Evolutionary conservation across 2,329 filamentous ascomycete genomes (phyloP), one percentile per base, ranked within the genome.

Genomic region (Diaporthe helianthi): DNA sequence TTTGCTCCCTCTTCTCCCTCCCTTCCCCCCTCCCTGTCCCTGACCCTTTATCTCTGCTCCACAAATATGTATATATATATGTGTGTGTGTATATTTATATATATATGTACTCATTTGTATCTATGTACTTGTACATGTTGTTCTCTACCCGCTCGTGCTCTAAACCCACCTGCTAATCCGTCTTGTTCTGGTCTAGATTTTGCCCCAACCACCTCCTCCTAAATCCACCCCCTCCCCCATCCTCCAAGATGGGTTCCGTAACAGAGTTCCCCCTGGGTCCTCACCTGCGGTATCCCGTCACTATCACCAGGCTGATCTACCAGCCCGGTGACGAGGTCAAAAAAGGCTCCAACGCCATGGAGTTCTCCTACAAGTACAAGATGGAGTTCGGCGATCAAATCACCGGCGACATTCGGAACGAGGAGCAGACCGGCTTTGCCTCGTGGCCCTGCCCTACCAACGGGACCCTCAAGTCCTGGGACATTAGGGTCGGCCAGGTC

Each of bases 271-370:
- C 80, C 67, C 77, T 90, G 69, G 88, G 88, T 76, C 80, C 84
- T 75, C 85, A 88, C 80, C 88, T 98, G 74, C 92, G 92, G 80
- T 99, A 98, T 81, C 96, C 96, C 76, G 94, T 98, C 81, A 97
- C 92, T 74, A 91, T 99, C 80, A 94, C 90, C 75, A 92, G 93
- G 80, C 86, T 98, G 71, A 87, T 95, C 74, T 94, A 93, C 80
- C 83, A 85, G 73, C 87, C 88, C 24, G 92, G 92, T 79, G 93
- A 97, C 75, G 78, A 86, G 72, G 87, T 99, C 76, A 86, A 89
- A 76, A 92, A 92, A 79, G 84, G 93, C 76, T 92, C 94, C 76
- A 86, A 89, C 67, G 86, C 98, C 68, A 90, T 99, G 78, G 89
- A 92, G 79, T 99, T 98, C 85, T 90, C 90, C 72, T 99, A 94